Conservation (phyloP, 257 asterid species). For the Jacaranda mimosifolia region DNA sequence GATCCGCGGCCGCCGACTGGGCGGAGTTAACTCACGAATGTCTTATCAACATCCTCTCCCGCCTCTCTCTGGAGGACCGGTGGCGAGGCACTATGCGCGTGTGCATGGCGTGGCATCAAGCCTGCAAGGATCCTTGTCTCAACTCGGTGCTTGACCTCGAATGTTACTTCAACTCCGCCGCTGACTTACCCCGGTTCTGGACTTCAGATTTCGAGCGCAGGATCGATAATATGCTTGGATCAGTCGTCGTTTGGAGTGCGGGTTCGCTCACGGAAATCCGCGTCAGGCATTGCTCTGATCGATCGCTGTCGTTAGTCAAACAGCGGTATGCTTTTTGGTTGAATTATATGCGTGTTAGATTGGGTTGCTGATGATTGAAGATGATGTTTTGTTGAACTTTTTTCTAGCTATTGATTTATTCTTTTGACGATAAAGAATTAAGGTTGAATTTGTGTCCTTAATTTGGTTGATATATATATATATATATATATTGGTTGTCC, state of each 20-base stretch:
- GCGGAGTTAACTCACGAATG: conserved; percentile 85
- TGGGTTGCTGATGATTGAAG: conserved; percentile 17
- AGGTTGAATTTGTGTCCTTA: neutral
- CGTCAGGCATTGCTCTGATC: conserved; percentile 83
- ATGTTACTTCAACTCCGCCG: conserved; percentile 48
- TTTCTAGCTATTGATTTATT: neutral
- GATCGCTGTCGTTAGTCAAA: conserved; percentile 67
- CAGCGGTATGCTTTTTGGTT: conserved; percentile 53
- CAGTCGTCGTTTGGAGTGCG: conserved; percentile 68
- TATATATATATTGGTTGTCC: too few relatives aligned
- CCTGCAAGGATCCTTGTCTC: conserved; percentile 77
- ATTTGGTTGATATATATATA: neutral
- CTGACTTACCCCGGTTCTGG: conserved; percentile 77
- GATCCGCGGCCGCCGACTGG: conserved; percentile 60
- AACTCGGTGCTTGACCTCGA: conserved; percentile 73
- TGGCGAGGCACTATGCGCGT: conserved; percentile 71
- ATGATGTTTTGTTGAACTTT: neutral
- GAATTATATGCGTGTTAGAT: neutral
- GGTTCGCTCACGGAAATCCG: conserved; percentile 66
- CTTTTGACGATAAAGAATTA: neutral
- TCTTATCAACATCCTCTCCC: conserved; percentile 73
- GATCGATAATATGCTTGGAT: conserved; percentile 74
- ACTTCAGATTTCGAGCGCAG: conserved; percentile 66
- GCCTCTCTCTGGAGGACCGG: conserved; percentile 70
- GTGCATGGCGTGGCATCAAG: conserved; percentile 78